Conservation (phyloP, 345 rosid species). For the Moringa oleifera region DNA sequence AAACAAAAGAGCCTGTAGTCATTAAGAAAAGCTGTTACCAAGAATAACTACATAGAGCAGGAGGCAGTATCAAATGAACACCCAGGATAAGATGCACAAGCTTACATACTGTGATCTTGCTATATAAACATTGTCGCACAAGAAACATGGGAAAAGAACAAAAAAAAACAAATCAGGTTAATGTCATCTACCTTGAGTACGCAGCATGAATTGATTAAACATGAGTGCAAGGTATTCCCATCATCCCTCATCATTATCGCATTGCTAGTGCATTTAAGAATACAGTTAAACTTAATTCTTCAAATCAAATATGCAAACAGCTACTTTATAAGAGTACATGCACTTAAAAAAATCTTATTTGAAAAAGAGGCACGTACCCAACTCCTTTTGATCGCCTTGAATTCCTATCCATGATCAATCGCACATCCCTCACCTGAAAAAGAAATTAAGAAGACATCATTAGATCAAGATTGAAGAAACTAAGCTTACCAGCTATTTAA, state of each 20-base stretch:
- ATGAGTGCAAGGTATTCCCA: constrained; percentile 91
- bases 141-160: constrained; percentile 32
- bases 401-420: constrained; percentile 95
- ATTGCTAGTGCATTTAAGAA: constrained; percentile 94
- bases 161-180: constrained; percentile 58
- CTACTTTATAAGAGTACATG: constrained; percentile 35
- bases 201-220: constrained; percentile 97
- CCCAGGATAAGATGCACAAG: constrained; percentile 19
- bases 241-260: constrained; percentile 97
- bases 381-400: constrained; percentile 96
- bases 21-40: neutral
- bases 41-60: neutral
- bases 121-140: constrained; percentile 27
- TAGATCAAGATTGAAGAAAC: constrained; percentile 7
- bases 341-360: constrained; percentile 8
- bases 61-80: constrained; percentile 19
- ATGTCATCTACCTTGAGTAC: constrained; percentile 85
- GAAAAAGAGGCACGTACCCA: constrained; percentile 58
- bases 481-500: neutral
- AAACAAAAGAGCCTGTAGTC: constrained; percentile 8
- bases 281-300: constrained; percentile 85
- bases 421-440: constrained; percentile 92
- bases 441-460: constrained; percentile 11
- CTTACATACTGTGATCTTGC: constrained; percentile 25
- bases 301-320: constrained; percentile 47